A percentile compares a stretch with the other conserved stretches of the same genome.
phyloP scores from a whole-genome alignment of 1,139 yeast genomes.

The Sugiyamaella neomexicana region DNA sequence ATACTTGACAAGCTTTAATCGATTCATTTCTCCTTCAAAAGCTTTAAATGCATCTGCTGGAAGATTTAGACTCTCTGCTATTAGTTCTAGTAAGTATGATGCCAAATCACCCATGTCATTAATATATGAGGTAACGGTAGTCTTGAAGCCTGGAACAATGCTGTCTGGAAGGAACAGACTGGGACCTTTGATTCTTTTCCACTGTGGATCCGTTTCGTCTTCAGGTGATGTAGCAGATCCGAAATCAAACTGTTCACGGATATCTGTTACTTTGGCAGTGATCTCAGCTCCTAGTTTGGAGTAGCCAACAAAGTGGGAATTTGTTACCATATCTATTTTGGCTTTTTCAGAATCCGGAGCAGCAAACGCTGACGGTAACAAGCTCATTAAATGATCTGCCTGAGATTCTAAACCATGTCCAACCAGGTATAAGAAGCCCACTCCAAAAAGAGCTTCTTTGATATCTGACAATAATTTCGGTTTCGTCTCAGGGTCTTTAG shows the following conservation, averaged over 20 bases:
- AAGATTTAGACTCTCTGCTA: constrained; percentile 57
- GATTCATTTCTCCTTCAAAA: constrained; percentile 49
- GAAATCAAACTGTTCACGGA: constrained; percentile 69
- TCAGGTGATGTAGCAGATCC: constrained; percentile 54
- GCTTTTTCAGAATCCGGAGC: constrained; percentile 55
- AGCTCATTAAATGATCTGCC: constrained; percentile 45
- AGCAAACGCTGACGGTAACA: constrained; percentile 53
- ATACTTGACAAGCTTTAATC: constrained; percentile 42
- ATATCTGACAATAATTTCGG: constrained; percentile 49
- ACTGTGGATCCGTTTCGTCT: constrained; percentile 39
- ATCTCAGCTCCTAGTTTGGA: constrained; percentile 65
- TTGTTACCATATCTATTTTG: constrained; percentile 58
- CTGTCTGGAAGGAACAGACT: constrained; percentile 57
- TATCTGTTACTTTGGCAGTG: constrained; percentile 59
- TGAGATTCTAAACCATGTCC: constrained; percentile 50
- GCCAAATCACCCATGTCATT: constrained; percentile 51
- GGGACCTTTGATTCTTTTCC: constrained; percentile 64
- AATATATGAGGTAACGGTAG: constrained; percentile 49
- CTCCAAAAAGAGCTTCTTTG: constrained; percentile 56
- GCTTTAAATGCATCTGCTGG: constrained; percentile 47
- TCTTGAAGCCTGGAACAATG: constrained; percentile 53
- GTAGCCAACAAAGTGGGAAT: constrained; percentile 69
- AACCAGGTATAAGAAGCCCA: constrained; percentile 59
- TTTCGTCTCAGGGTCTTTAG: constrained; percentile 44
- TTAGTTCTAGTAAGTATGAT: constrained; percentile 47